Conservation (phyloP, 768 basidiomycete genomes). For the Amanita exitialis region DNA sequence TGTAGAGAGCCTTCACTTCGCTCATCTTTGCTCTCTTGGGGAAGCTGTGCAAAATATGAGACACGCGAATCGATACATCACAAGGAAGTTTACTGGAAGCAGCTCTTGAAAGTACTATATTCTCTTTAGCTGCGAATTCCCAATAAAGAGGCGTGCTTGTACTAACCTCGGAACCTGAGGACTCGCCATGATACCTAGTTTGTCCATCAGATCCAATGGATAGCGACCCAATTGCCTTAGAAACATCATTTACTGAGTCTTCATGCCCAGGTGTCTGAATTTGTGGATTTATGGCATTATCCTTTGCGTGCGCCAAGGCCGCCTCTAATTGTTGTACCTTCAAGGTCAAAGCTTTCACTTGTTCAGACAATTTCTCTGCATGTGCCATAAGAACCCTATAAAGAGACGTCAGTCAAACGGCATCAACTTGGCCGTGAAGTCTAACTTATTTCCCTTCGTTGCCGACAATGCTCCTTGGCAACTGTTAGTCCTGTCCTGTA, state of each 20-base stretch:
- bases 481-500: background rate
- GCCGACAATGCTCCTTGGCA: slow-evolving; percentile 34
- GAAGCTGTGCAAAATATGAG: slow-evolving; percentile 1
- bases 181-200: slow-evolving; percentile 38
- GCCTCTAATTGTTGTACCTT: slow-evolving; percentile 37
- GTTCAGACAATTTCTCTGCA: slow-evolving; percentile 34
- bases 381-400: slow-evolving; percentile 41
- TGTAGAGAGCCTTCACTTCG: slow-evolving; percentile 16
- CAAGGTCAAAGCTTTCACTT: slow-evolving; percentile 31
- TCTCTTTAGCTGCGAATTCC: background rate
- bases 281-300: slow-evolving; percentile 9
- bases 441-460: slow-evolving; percentile 49
- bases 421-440: background rate
- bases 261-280: slow-evolving; percentile 9
- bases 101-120: slow-evolving; percentile 29
- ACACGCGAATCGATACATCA: background rate
- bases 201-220: slow-evolving; percentile 40
- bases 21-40: slow-evolving; percentile 13
- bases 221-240: slow-evolving; percentile 36
- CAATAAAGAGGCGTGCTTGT: background rate
- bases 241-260: slow-evolving; percentile 19
- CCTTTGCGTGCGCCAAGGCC: slow-evolving; percentile 21
- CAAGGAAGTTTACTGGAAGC: slow-evolving; percentile 18
- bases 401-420: background rate
- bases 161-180: slow-evolving; percentile 38